A percentile compares a stretch with the other conserved stretches of the same genome.
Evolutionary conservation across 1,284 basidiomycete species (phyloP).

Genomic region (Leccinum cinnamomeum): DNA sequence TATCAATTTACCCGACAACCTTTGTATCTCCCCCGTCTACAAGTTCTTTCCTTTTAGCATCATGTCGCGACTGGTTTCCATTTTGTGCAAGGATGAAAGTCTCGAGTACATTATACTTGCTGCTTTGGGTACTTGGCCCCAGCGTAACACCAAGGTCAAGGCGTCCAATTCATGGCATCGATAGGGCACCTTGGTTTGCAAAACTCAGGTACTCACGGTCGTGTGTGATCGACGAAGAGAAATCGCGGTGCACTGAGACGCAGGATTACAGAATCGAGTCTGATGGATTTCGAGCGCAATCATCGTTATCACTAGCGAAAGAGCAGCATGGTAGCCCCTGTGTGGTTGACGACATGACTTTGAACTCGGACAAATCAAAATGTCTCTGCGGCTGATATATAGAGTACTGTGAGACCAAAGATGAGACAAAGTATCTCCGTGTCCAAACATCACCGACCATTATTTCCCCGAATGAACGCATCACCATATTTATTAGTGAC

Average conservation of each 20-base stretch:
- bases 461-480: slow-evolving; percentile 95
- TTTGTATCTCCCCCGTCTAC: background rate
- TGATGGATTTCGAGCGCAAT: background rate
- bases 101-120: background rate
- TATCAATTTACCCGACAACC: background rate
- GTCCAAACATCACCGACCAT: slow-evolving; percentile 61
- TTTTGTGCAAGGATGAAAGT: background rate
- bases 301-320: background rate
- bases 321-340: background rate
- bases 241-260: background rate
- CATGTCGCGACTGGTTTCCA: background rate
- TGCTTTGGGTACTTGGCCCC: background rate
- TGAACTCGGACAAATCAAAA: slow-evolving; percentile 24
- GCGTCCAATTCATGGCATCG: background rate
- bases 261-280: background rate
- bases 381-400: slow-evolving; percentile 46
- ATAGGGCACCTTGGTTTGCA: background rate
- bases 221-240: background rate
- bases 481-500: slow-evolving; percentile 91
- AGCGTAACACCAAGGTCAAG: background rate
- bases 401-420: slow-evolving; percentile 36
- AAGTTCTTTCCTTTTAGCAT: background rate
- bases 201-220: background rate
- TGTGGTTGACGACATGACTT: slow-evolving; percentile 1
- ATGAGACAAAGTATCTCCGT: slow-evolving; percentile 1